These are phyloP conservation scores for Bruguiera parviflora DNA, from an alignment of 345 rosid genomes.

Conservation along the genomic window DNA sequence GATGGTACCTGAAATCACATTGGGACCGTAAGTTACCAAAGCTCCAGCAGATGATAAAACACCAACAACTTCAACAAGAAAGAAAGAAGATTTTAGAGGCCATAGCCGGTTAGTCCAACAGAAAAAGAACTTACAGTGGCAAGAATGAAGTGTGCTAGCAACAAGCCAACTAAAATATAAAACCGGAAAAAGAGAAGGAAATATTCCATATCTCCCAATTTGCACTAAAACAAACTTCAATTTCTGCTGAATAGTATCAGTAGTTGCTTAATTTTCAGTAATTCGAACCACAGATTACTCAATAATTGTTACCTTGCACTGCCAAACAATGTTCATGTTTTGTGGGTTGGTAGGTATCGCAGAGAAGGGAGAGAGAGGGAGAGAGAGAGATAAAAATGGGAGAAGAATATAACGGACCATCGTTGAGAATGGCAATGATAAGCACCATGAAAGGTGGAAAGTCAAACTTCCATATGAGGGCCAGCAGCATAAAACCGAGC, in stretches of 20 bases:
- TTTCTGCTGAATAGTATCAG: too few species aligned
- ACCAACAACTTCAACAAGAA: background rate
- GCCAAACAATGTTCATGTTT: too few species aligned
- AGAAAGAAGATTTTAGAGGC: background rate
- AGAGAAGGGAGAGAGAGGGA: too few species aligned
- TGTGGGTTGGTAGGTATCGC: too few species aligned
- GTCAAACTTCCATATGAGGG: constrained; percentile 95
- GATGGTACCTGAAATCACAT: constrained; percentile 68
- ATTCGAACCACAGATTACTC: too few species aligned
- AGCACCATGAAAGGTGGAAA: constrained; percentile 99
- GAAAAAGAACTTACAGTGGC: too few species aligned
- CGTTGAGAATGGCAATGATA: constrained; percentile 92
- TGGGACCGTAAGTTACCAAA: constrained; percentile 14
- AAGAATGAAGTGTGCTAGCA: background rate
- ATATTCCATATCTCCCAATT: background rate
- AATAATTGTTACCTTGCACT: too few species aligned
- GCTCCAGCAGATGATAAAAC: background rate
- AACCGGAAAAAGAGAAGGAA: background rate
- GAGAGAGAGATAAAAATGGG: background rate
- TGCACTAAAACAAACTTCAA: background rate
- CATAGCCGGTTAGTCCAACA: too few species aligned
- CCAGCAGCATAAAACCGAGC: constrained; percentile 98
- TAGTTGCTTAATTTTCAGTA: too few species aligned
- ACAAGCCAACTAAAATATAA: background rate
- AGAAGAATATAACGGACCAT: constrained; percentile 49